Evolutionary conservation across 768 basidiomycete genomes (phyloP).

Genomic region (Leucosporidium yakuticum): DNA sequence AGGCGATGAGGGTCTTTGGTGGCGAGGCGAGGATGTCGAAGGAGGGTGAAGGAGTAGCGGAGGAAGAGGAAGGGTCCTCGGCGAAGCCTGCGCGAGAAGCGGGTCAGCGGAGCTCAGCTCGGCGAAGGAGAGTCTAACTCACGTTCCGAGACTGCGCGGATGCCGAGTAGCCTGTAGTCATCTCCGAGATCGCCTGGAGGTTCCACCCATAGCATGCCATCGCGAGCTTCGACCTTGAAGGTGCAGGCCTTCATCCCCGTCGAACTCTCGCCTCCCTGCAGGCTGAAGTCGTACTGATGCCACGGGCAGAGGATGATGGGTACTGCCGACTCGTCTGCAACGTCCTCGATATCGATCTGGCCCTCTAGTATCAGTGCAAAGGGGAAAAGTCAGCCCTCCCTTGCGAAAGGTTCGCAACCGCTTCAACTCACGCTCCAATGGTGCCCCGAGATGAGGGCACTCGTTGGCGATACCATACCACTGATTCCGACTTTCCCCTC

Average conservation of each 20-base stretch:
- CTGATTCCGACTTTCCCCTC: too few relatives aligned
- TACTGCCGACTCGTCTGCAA: not conserved
- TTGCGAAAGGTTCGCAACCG: not conserved
- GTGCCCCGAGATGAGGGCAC: slow-evolving; percentile 21
- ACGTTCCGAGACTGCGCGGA: slow-evolving; percentile 70
- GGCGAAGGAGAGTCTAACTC: not conserved
- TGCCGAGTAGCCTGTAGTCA: slow-evolving; percentile 61
- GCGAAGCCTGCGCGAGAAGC: not conserved
- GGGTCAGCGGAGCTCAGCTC: too few relatives aligned
- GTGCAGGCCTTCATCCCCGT: slow-evolving; percentile 66
- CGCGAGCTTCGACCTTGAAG: slow-evolving; percentile 54
- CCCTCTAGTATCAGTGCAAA: not conserved
- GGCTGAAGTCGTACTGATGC: slow-evolving; percentile 58
- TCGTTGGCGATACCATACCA: slow-evolving; percentile 26
- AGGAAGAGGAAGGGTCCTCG: not conserved
- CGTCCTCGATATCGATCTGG: slow-evolving; percentile 11
- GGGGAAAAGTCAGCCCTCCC: not conserved
- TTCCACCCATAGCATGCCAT: slow-evolving; percentile 54
- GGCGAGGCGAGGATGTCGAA: slow-evolving; percentile 11
- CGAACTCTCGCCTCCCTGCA: slow-evolving; percentile 64
- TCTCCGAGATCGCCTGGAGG: slow-evolving; percentile 51
- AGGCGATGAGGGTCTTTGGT: slow-evolving; percentile 67
- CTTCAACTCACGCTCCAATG: slow-evolving; percentile 3
- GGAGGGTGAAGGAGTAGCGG: slow-evolving; percentile 45
- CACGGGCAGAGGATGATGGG: slow-evolving; percentile 22